These are phyloP conservation scores for Panicum miliaceum DNA, from an alignment of 176 grass and related monocot genomes.

Conservation along the genomic window DNA sequence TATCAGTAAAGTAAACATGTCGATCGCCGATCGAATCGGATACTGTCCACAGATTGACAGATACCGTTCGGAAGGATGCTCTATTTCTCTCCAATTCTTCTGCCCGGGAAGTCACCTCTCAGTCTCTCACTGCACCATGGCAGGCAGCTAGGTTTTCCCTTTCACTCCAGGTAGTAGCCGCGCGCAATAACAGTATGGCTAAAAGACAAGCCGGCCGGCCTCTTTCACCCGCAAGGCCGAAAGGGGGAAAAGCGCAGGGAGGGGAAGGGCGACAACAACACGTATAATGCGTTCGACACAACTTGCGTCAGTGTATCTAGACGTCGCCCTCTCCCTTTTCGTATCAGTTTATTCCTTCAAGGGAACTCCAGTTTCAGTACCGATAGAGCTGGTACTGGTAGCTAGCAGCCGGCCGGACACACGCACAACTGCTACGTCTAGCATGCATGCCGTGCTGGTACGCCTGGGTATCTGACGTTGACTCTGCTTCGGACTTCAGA, in stretches of 20 bases:
- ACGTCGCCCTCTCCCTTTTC: background rate
- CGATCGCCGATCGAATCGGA: slow-evolving; percentile 1
- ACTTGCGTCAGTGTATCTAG: background rate
- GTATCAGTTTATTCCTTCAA: slow-evolving; percentile 49
- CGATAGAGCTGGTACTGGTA: background rate
- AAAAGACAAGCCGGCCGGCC: slow-evolving; percentile 36
- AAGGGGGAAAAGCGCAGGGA: background rate
- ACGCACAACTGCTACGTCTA: slow-evolving; percentile 31
- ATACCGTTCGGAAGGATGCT: background rate
- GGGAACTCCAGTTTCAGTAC: slow-evolving; percentile 46
- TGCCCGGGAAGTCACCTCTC: background rate
- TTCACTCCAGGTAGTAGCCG: slow-evolving; percentile 28
- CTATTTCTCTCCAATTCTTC: slow-evolving; percentile 31
- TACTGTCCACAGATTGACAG: no score
- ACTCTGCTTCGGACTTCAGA: slow-evolving; percentile 12
- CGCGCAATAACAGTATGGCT: slow-evolving; percentile 31
- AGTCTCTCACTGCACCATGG: background rate
- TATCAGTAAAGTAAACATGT: background rate
- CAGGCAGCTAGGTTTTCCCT: slow-evolving; percentile 43
- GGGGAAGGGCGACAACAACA: slow-evolving; percentile 9
- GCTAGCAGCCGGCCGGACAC: background rate
- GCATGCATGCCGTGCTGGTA: slow-evolving; percentile 1
- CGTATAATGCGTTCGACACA: background rate
- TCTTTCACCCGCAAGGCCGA: slow-evolving; percentile 37
- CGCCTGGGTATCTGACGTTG: slow-evolving; percentile 1